A percentile compares a stretch with the other conserved stretches of the same genome.
Evolutionary conservation across 2,329 filamentous ascomycete species (phyloP).

Genomic region (Fusarium xyrophilum): DNA sequence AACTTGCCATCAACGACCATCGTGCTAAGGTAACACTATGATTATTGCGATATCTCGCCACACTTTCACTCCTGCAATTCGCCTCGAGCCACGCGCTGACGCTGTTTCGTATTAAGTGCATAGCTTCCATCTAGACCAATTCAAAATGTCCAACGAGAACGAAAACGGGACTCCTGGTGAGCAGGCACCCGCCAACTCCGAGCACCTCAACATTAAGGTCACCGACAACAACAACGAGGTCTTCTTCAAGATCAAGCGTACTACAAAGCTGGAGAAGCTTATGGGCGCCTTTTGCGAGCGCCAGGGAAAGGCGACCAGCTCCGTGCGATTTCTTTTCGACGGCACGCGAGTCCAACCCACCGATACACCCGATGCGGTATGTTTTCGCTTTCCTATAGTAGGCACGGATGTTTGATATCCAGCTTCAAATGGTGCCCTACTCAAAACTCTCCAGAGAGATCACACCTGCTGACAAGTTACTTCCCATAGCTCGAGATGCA

Average conservation of each 20-base stretch:
- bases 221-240: constrained; percentile 99
- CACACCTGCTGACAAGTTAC: constrained; percentile 13
- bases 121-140: background rate
- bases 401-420: background rate
- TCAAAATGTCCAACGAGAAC: constrained; percentile 55
- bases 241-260: constrained; percentile 99
- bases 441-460: background rate
- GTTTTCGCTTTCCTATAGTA: constrained; percentile 48
- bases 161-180: constrained; percentile 60
- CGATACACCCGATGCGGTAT: constrained; percentile 90
- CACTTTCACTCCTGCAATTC: background rate
- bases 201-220: constrained; percentile 99
- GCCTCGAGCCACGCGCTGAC: constrained; percentile 26
- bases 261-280: constrained; percentile 93
- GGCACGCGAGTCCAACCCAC: constrained; percentile 88
- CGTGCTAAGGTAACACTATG: constrained; percentile 23
- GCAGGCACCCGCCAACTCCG: constrained; percentile 58
- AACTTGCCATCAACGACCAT: constrained; percentile 1
- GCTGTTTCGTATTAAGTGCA: constrained; percentile 3
- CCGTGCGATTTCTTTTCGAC: constrained; percentile 94
- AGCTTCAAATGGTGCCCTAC: background rate
- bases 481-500: constrained; percentile 84
- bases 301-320: constrained; percentile 84
- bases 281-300: constrained; percentile 99
- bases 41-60: constrained; percentile 14